A percentile compares a stretch with the other conserved stretches of the same genome.
These are phyloP conservation scores for Fagus sylvatica DNA, from an alignment of 306 rosid species.

Conservation along the genomic window DNA sequence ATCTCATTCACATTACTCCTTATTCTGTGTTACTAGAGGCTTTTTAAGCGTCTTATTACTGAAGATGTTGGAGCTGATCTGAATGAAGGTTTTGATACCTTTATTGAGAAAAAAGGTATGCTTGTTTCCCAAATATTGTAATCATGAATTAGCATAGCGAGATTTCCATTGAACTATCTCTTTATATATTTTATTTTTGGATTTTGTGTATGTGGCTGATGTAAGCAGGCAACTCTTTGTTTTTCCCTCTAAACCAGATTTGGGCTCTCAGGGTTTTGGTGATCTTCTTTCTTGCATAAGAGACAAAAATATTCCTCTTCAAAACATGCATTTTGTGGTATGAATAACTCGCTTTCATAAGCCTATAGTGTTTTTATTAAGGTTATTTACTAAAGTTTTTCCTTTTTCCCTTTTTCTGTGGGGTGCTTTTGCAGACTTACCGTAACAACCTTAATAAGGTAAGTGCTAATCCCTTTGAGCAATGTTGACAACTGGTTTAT, in stretches of 20 bases:
- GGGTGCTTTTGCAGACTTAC: constrained; percentile 62
- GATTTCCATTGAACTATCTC: constrained; percentile 7
- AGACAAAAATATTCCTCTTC: constrained; percentile 77
- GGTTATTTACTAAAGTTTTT: constrained; percentile 27
- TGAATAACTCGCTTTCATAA: constrained; percentile 27
- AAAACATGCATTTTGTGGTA: constrained; percentile 96
- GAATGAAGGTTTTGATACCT: constrained; percentile 84
- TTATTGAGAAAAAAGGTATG: constrained; percentile 67
- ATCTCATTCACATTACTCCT: background rate
- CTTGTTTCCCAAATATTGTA: background rate
- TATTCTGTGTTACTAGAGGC: constrained; percentile 60
- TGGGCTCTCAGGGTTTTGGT: constrained; percentile 90
- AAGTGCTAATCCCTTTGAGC: constrained; percentile 23
- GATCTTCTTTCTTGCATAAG: constrained; percentile 90
- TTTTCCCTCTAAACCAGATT: constrained; percentile 46
- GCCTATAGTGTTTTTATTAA: constrained; percentile 6
- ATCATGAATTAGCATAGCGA: background rate
- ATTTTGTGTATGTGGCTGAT: constrained; percentile 26
- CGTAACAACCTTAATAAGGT: constrained; percentile 98
- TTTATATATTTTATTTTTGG: constrained; percentile 10
- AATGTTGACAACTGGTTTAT: background rate
- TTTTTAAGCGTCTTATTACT: constrained; percentile 83
- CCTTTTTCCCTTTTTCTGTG: constrained; percentile 20
- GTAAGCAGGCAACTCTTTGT: constrained; percentile 1
- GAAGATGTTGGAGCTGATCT: constrained; percentile 92